Percentiles rank a stretch among this genome's conserved stretches.
phyloP scores from a whole-genome alignment of 1,284 basidiomycete species.

The Mycena sp. region DNA sequence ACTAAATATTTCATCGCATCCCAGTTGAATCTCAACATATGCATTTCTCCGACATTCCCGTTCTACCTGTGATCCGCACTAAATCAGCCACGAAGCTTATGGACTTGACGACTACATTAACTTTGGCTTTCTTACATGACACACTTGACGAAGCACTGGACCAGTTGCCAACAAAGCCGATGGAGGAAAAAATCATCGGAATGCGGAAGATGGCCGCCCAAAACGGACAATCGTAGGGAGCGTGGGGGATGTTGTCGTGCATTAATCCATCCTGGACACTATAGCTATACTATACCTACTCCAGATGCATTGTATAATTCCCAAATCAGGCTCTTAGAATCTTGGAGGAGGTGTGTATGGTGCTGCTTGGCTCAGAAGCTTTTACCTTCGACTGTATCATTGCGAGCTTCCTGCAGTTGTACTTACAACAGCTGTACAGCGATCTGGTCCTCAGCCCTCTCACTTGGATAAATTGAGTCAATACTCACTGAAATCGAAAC shows the following conservation, averaged over 20 bases:
- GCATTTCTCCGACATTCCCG: conserved; percentile 68
- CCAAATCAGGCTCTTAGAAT: background rate
- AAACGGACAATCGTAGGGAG: conserved; percentile 58
- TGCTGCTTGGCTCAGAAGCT: background rate
- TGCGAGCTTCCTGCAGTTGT: no score
- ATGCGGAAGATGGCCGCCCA: conserved; percentile 55
- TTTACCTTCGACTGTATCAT: no score
- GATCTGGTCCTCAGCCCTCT: no score
- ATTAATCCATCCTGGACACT: no score
- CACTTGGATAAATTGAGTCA: no score
- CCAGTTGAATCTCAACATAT: conserved; percentile 60
- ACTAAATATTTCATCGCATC: conserved; percentile 3
- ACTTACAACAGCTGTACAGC: no score
- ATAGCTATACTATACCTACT: no score
- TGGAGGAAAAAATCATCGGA: conserved; percentile 55
- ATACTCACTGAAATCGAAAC: no score
- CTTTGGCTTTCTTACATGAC: conserved; percentile 60
- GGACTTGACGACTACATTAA: conserved; percentile 53
- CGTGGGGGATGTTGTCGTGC: conserved; percentile 58
- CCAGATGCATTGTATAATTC: no score
- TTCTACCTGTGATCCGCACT: conserved; percentile 53
- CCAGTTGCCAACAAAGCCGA: conserved; percentile 46
- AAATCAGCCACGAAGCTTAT: conserved; percentile 49
- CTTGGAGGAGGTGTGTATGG: no score
- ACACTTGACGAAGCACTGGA: conserved; percentile 44